Evolutionary conservation across 192 early-diverging fungal genomes (phyloP).

Genomic region (Coemansia sp.): DNA sequence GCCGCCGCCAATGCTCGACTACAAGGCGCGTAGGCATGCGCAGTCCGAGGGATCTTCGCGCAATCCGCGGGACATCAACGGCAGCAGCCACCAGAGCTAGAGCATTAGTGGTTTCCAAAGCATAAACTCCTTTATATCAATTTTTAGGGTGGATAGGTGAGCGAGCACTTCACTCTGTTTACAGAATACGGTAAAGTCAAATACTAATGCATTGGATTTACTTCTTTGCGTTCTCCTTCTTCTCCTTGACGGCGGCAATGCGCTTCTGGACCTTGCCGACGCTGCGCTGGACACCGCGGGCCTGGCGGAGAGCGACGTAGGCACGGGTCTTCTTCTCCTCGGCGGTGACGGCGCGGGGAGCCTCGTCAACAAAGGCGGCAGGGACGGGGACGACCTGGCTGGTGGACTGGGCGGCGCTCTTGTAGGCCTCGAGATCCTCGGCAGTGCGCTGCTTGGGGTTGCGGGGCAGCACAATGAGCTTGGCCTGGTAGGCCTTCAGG

Average conservation of each 20-base stretch:
- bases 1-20: constrained; percentile 6
- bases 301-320: constrained; percentile 54
- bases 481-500: constrained; percentile 90
- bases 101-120: too few relatives aligned
- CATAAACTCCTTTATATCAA: too few relatives aligned
- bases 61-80: constrained; percentile 1
- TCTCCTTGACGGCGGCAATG: constrained; percentile 39
- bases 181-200: neutral
- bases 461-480: constrained; percentile 96
- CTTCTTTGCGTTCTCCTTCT: constrained; percentile 56
- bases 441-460: constrained; percentile 82
- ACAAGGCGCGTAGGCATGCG: constrained; percentile 29
- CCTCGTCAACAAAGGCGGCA: constrained; percentile 32
- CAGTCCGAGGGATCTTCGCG: constrained; percentile 39
- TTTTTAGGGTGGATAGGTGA: neutral
- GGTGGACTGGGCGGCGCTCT: constrained; percentile 44
- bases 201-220: constrained; percentile 11
- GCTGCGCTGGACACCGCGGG: constrained; percentile 26
- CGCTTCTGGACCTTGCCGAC: constrained; percentile 33
- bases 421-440: constrained; percentile 46
- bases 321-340: constrained; percentile 58
- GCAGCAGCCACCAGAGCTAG: neutral
- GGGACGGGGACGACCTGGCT: constrained; percentile 42
- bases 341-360: constrained; percentile 53
- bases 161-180: neutral